A percentile compares a stretch with the other conserved stretches of the same genome.
phyloP scores from a whole-genome alignment of 2,329 filamentous ascomycete species.

The Colletotrichum nymphaeae region DNA sequence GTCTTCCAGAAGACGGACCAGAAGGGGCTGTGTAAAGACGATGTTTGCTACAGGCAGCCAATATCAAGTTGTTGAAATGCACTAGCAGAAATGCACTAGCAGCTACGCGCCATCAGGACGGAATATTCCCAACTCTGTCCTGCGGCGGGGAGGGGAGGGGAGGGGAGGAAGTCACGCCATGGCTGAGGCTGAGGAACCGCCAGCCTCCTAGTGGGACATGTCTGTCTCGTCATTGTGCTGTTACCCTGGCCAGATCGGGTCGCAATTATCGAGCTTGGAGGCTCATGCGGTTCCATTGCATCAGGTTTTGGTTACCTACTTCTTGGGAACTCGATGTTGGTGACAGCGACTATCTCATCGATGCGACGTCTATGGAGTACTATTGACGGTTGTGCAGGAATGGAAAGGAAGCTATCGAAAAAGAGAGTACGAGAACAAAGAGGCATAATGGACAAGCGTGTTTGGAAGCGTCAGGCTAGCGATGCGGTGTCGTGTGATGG shows the following conservation, averaged over 20 bases:
- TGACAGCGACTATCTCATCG: not conserved
- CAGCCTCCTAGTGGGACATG: slow-evolving; percentile 3
- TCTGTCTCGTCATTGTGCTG: not conserved
- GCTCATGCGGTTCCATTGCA: not conserved
- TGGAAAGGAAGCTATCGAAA: not conserved
- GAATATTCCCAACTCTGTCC: not conserved
- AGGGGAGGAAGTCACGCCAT: slow-evolving; percentile 4
- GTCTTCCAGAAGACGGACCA: not conserved
- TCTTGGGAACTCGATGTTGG: not conserved
- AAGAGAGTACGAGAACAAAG: not conserved
- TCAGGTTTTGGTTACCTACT: not conserved
- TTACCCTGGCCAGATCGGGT: not conserved
- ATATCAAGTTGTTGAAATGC: not conserved
- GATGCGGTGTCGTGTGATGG: not conserved
- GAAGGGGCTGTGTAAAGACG: not conserved
- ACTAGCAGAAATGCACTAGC: not conserved
- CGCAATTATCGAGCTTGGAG: slow-evolving; percentile 1
- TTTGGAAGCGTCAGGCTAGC: not conserved
- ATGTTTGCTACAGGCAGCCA: not conserved
- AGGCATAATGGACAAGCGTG: not conserved
- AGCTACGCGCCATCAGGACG: not conserved
- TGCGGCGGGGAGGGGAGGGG: too few species aligned
- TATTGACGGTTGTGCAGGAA: not conserved
- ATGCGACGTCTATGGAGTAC: not conserved
- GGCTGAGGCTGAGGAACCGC: slow-evolving; percentile 22